Percentiles rank a stretch among this genome's conserved stretches.
Conservation (phyloP, 164 flowering plant genomes). For the Malania oleifera region DNA sequence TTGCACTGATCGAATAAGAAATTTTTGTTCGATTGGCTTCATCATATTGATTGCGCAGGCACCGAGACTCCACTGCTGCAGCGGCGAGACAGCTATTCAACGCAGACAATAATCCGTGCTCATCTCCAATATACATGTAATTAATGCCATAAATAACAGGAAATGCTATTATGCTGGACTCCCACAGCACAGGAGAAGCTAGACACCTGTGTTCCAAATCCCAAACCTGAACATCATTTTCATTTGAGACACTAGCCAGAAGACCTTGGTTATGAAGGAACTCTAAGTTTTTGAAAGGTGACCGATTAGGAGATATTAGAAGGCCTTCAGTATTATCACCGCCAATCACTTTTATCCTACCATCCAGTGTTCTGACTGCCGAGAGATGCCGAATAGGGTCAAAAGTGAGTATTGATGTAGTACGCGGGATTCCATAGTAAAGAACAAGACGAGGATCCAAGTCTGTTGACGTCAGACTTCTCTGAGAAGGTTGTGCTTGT, state of each 20-base stretch:
- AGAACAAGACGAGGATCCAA: background rate
- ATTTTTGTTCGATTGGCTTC: too few relatives aligned
- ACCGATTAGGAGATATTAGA: conserved; percentile 52
- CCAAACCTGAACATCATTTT: conserved; percentile 71
- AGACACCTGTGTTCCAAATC: background rate
- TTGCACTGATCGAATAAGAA: too few relatives aligned
- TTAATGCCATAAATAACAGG: background rate
- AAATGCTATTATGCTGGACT: background rate
- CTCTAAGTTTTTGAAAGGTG: conserved; percentile 71
- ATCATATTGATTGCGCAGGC: too few relatives aligned
- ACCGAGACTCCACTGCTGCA: too few relatives aligned
- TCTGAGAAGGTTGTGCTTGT: too few relatives aligned
- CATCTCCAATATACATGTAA: conserved; percentile 3
- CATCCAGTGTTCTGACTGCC: conserved; percentile 38
- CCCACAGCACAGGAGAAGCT: background rate
- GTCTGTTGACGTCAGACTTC: background rate
- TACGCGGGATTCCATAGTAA: conserved; percentile 1
- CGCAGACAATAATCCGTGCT: conserved; percentile 1
- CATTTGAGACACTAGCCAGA: conserved; percentile 67
- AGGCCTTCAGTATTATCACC: conserved; percentile 74
- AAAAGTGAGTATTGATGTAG: conserved; percentile 1
- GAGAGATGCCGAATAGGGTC: background rate
- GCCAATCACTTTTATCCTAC: conserved; percentile 79
- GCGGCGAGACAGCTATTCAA: too few relatives aligned
- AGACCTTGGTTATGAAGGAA: conserved; percentile 85